phyloP scores from a whole-genome alignment of 441 rosid genomes.

The Omphalea diandra region DNA sequence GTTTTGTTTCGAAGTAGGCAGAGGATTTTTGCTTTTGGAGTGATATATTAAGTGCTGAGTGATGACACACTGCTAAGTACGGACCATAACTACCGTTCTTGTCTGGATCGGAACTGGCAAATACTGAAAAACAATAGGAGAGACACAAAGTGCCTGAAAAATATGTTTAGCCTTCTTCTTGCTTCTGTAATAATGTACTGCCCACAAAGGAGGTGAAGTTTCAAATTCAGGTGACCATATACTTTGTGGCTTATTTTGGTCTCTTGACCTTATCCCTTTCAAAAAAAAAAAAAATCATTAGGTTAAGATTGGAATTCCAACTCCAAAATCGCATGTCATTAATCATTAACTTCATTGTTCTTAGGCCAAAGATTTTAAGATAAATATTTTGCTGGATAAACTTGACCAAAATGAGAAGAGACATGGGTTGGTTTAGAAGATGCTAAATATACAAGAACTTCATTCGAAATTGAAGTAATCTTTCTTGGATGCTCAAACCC shows the following conservation, averaged over 20 bases:
- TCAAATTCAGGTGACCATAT: not conserved
- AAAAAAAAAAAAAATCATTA: no score
- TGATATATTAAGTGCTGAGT: conserved; percentile 16
- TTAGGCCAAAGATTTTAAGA: no score
- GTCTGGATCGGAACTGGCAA: conserved; percentile 32
- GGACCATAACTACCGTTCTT: conserved; percentile 19
- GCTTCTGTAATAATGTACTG: conserved; percentile 12
- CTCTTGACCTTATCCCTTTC: no score
- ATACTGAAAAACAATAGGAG: conserved; percentile 21
- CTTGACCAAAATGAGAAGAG: not conserved
- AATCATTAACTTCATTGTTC: no score
- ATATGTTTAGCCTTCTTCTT: conserved; percentile 2
- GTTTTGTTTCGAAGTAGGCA: conserved; percentile 3
- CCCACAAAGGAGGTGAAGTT: conserved; percentile 1
- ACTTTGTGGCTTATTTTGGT: not conserved
- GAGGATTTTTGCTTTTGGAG: conserved; percentile 8
- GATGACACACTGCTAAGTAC: conserved; percentile 16
- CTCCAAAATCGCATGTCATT: no score
- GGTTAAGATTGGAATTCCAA: no score
- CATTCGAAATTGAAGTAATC: no score
- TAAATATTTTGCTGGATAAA: not conserved
- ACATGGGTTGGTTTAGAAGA: not conserved
- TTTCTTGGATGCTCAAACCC: no score
- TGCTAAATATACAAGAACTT: no score
- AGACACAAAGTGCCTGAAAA: conserved; percentile 10